Conservation (phyloP, 2,329 filamentous ascomycete species). For the Neocatenulostroma microsporum region DNA sequence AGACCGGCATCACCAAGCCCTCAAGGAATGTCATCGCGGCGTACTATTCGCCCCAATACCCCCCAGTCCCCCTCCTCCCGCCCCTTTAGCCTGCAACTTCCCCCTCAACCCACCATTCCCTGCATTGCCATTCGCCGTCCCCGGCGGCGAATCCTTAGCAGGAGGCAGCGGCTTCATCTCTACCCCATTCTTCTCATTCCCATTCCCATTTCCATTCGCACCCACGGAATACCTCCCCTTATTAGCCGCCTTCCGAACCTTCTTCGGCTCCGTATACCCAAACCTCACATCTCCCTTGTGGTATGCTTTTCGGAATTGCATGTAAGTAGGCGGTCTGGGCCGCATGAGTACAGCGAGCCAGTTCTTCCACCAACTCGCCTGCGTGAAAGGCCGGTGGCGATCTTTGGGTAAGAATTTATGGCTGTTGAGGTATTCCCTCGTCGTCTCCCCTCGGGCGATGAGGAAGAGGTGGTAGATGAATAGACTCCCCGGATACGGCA, state of each 20-base stretch:
- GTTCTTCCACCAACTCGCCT: conserved; percentile 67
- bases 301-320: conserved; percentile 74
- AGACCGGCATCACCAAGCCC: no score
- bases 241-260: conserved; percentile 43
- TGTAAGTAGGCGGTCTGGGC: conserved; percentile 78
- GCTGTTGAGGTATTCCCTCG: conserved; percentile 88
- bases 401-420: conserved; percentile 93
- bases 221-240: conserved; percentile 37
- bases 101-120: not conserved
- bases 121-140: not conserved
- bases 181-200: conserved; percentile 3
- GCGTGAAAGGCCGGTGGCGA: conserved; percentile 79
- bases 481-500: conserved; percentile 74
- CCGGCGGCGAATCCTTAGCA: not conserved
- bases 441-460: conserved; percentile 85
- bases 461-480: conserved; percentile 87
- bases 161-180: conserved; percentile 11
- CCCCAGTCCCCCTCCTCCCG: not conserved
- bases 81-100: not conserved
- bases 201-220: conserved; percentile 4
- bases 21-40: conserved; percentile 8
- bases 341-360: conserved; percentile 73
- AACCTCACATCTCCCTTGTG: conserved; percentile 78
- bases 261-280: conserved; percentile 42
- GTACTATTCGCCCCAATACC: conserved; percentile 8